Evolutionary conservation across 2,329 filamentous ascomycete species (phyloP).

Genomic region (Claviceps sp.): DNA sequence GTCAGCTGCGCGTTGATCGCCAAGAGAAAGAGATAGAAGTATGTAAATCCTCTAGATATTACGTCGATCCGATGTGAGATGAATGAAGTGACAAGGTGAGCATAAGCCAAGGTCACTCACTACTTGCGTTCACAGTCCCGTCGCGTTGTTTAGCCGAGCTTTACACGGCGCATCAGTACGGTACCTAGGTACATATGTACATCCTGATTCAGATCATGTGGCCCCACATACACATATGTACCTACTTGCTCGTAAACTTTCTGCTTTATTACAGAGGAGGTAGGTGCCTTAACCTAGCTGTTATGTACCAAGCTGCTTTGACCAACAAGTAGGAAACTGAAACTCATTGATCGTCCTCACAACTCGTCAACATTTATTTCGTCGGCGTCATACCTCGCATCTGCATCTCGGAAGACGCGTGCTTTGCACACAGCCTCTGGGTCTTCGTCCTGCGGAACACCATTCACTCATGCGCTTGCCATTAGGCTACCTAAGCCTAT

Average conservation of each 20-base stretch:
- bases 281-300: no score
- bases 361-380: not conserved
- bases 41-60: not conserved
- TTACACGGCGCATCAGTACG: constrained; percentile 1
- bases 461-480: not conserved
- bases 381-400: not conserved
- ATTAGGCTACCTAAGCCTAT: not conserved
- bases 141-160: constrained; percentile 2
- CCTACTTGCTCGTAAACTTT: no score
- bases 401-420: not conserved
- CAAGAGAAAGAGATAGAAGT: not conserved
- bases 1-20: not conserved
- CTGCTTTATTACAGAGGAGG: no score
- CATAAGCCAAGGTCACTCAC: not conserved
- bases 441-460: not conserved
- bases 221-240: no score
- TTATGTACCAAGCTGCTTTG: no score
- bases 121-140: not conserved
- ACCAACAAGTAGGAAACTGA: no score
- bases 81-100: not conserved
- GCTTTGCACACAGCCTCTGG: not conserved
- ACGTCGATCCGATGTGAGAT: not conserved
- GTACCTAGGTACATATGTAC: no score
- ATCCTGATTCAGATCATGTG: no score
- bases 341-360: not conserved